These are phyloP conservation scores for Metschnikowia vanudenii DNA, from an alignment of 805 yeast genomes.

Conservation along the genomic window DNA sequence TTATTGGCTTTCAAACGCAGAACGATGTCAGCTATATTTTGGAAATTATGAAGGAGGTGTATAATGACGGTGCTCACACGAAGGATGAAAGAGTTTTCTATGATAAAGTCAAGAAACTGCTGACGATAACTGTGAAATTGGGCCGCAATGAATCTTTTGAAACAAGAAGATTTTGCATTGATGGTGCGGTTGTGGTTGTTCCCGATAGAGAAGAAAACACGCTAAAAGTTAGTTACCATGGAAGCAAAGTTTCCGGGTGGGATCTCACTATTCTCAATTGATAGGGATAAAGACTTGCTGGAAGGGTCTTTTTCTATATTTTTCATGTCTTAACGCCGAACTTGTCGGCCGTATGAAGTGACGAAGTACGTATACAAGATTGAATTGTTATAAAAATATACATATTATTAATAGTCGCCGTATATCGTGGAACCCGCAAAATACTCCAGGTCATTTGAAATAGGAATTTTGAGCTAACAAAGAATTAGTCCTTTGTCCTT, in stretches of 20 bases:
- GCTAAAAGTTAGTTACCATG: conserved; percentile 9
- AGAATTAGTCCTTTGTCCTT: conserved; percentile 6
- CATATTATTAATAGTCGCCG: too few relatives aligned
- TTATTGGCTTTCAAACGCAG: conserved; percentile 45
- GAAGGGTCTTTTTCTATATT: neutral
- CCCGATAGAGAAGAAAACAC: conserved; percentile 20
- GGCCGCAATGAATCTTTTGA: conserved; percentile 14
- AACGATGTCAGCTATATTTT: conserved; percentile 36
- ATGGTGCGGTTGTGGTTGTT: conserved; percentile 51
- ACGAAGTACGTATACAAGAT: neutral
- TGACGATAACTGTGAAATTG: conserved; percentile 23
- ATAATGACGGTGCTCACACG: conserved; percentile 55
- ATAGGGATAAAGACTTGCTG: neutral
- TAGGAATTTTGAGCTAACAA: neutral
- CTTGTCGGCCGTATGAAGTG: neutral
- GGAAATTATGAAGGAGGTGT: conserved; percentile 57
- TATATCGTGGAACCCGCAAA: too few relatives aligned
- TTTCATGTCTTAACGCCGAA: too few relatives aligned
- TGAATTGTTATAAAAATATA: neutral
- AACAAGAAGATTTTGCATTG: conserved; percentile 61
- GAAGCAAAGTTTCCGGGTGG: conserved; percentile 13
- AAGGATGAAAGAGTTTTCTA: conserved; percentile 50
- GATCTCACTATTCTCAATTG: conserved; percentile 6
- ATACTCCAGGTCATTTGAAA: too few relatives aligned
- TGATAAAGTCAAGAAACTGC: conserved; percentile 26